Evolutionary conservation across 176 grass and related monocot species (phyloP), one percentile per base, ranked within the genome.

Genomic region (Zoysia japonica): DNA sequence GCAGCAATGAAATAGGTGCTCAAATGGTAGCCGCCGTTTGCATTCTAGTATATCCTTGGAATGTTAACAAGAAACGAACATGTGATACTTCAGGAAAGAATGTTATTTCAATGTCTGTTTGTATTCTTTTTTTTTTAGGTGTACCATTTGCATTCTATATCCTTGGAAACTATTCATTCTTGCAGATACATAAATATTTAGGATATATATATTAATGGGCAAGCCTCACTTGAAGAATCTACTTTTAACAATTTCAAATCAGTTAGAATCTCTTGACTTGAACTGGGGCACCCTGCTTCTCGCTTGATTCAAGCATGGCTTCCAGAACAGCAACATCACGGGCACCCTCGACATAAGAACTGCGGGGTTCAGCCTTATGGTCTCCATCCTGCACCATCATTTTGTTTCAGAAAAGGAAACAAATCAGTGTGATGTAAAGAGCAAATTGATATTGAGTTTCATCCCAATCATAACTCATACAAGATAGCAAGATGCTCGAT

Each of bases 271-370:
- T 94, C 70, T 92, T 94, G 47, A 98, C 95, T 64, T 80, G 87
- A 50, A 98, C 84, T 0, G n/a, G 67, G 37, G 78, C 57, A 67
- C 92, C 92, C 86, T 94, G 84, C 45, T 94, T 91, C 5, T 19
- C 68, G 16, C 95, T 92, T 50, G 95, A 98, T 72, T 91, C 89
- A 9, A 94, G 88, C 95, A 98, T 98, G 55, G 92, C 92, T 89
- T 98, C 92, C 76, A 94, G 81, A 85, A 98, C 92, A 3, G 95
- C 95, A 38, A 98, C 90, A 65, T 98, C 95, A 67, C 90, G 84
- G 2, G 88, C 95, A 20, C 92, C 95, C 86, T 98, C 92, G 9
- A 84, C 69, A 77, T 93, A 98, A 41, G 69, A 89, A 87, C 88
- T 92, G 8, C 92, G 92, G 12, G 81, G 70, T 49, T 94, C 90